Percentiles rank a stretch among this genome's conserved stretches.
Evolutionary conservation across 1,139 yeast genomes (phyloP).

Genomic region (Hyphopichia buzzinii): DNA sequence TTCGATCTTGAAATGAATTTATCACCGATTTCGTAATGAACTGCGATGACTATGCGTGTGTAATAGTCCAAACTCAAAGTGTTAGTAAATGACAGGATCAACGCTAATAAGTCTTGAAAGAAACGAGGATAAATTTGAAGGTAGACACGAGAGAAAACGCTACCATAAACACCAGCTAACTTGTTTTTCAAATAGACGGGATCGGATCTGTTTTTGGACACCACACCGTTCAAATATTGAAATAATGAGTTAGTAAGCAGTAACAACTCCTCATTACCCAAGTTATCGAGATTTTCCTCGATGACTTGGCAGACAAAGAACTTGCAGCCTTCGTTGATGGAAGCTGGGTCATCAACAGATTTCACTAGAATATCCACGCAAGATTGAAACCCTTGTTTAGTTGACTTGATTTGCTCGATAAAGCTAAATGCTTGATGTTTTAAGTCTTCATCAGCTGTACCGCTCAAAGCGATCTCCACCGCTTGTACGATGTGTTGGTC

Average conservation of each 20-base stretch:
- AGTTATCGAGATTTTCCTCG: slow-evolving; percentile 56
- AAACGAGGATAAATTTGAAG: slow-evolving; percentile 61
- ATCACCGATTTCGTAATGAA: slow-evolving; percentile 93
- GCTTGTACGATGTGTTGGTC: slow-evolving; percentile 91
- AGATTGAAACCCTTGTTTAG: slow-evolving; percentile 78
- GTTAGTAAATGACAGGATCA: slow-evolving; percentile 20
- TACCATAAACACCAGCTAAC: slow-evolving; percentile 69
- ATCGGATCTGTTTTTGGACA: slow-evolving; percentile 38
- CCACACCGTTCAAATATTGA: slow-evolving; percentile 32
- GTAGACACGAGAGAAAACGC: slow-evolving; percentile 68
- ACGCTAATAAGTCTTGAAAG: slow-evolving; percentile 59
- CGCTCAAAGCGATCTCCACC: slow-evolving; percentile 82
- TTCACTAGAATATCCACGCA: slow-evolving; percentile 60
- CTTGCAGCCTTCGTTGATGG: slow-evolving; percentile 52
- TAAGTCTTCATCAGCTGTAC: slow-evolving; percentile 64
- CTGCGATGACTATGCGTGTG: slow-evolving; percentile 65
- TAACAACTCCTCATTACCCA: slow-evolving; percentile 47
- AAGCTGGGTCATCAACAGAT: slow-evolving; percentile 13
- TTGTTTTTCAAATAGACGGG: slow-evolving; percentile 74
- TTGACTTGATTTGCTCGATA: slow-evolving; percentile 69
- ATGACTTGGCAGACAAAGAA: slow-evolving; percentile 84
- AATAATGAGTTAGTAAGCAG: slow-evolving; percentile 42
- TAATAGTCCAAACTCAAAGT: slow-evolving; percentile 58
- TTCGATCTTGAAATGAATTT: slow-evolving; percentile 73
- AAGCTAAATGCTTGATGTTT: slow-evolving; percentile 84